These are phyloP conservation scores for Tillandsia leiboldiana DNA, from an alignment of 176 grass and related monocot species.

Conservation along the genomic window DNA sequence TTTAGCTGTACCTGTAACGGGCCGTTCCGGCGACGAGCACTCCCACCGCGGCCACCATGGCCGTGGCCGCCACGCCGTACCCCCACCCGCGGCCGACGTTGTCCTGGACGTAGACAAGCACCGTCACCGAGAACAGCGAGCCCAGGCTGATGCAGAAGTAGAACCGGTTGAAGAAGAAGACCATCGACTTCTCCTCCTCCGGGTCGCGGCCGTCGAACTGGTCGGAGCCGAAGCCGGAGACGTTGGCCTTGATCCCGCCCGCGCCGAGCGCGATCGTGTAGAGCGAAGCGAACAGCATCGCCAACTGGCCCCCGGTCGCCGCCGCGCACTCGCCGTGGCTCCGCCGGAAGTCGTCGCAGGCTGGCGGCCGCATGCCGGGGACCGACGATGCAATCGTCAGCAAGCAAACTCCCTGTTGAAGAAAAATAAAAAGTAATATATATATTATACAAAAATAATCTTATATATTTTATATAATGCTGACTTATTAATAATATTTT, in stretches of 20 bases:
- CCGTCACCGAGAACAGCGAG: conserved; percentile 28
- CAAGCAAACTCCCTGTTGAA: conserved; percentile 27
- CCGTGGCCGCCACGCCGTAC: conserved; percentile 25
- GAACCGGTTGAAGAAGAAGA: conserved; percentile 41
- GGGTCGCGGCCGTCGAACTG: conserved; percentile 41
- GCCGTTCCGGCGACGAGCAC: conserved; percentile 21
- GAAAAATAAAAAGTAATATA: background rate
- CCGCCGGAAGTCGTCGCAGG: background rate
- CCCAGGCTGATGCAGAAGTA: conserved; percentile 36
- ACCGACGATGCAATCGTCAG: conserved; percentile 21
- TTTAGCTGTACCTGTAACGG: conserved; percentile 17
- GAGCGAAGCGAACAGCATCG: conserved; percentile 35
- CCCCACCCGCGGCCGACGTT: conserved; percentile 27
- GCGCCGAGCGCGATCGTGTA: conserved; percentile 39
- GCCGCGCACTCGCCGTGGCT: conserved; percentile 19
- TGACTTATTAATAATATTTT: too few species aligned
- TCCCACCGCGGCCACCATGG: conserved; percentile 24
- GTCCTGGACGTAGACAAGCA: conserved; percentile 31
- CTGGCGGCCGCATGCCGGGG: conserved; percentile 27
- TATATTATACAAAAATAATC: too few species aligned
- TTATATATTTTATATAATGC: too few species aligned
- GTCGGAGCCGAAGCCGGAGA: conserved; percentile 51
- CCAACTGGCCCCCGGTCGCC: conserved; percentile 31
- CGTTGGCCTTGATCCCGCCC: conserved; percentile 54
- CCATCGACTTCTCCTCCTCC: conserved; percentile 32